Percentiles rank a stretch among this genome's conserved stretches.
Evolutionary conservation across 495 filamentous ascomycete species (phyloP).

Genomic region (Filosporella fistucella): DNA sequence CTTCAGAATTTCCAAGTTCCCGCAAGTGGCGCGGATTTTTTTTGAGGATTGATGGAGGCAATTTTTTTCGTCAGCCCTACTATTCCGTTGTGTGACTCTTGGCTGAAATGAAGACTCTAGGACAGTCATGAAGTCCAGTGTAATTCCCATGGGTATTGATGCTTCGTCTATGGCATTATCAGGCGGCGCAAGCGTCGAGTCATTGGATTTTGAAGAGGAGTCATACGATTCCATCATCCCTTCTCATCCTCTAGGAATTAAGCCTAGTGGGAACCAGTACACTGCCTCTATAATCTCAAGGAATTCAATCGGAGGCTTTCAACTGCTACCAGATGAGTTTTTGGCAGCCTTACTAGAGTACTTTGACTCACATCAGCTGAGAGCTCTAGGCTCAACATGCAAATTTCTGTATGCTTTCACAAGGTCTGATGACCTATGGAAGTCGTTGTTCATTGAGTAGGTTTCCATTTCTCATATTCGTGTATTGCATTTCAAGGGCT

Average conservation of each 20-base stretch:
- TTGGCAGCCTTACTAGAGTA: slow-evolving; percentile 71
- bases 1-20: background rate
- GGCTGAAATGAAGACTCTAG: no score
- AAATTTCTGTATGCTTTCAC: slow-evolving; percentile 87
- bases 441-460: slow-evolving; percentile 80
- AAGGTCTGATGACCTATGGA: slow-evolving; percentile 86
- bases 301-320: slow-evolving; percentile 56
- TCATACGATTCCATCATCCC: slow-evolving; percentile 53
- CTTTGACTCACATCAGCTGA: slow-evolving; percentile 59
- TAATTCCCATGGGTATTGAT: slow-evolving; percentile 8
- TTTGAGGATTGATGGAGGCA: background rate
- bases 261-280: slow-evolving; percentile 84
- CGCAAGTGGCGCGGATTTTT: background rate
- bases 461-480: slow-evolving; percentile 31
- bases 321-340: slow-evolving; percentile 73
- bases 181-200: slow-evolving; percentile 14
- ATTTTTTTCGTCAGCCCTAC: slow-evolving; percentile 9
- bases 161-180: background rate
- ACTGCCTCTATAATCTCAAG: slow-evolving; percentile 62
- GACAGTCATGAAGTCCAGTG: slow-evolving; percentile 15
- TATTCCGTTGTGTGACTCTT: background rate
- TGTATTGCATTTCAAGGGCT: background rate
- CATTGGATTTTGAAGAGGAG: slow-evolving; percentile 23
- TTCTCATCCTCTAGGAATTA: slow-evolving; percentile 78
- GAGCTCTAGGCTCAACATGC: slow-evolving; percentile 74